Evolutionary conservation across 1,284 basidiomycete genomes (phyloP), one percentile per base, ranked within the genome.

Genomic region (Boletus coffeatus): DNA sequence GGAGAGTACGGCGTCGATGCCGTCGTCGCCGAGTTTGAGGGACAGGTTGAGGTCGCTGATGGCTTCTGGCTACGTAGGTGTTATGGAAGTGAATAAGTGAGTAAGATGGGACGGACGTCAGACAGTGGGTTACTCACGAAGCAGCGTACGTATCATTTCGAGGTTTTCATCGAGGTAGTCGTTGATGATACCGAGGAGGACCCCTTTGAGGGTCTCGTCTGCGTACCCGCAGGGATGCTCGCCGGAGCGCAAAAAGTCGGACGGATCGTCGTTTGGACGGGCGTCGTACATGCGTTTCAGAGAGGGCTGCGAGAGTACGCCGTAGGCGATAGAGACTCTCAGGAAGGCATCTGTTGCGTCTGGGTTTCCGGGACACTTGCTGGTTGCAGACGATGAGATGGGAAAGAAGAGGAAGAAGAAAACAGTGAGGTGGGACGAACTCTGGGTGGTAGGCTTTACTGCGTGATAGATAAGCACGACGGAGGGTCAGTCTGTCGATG

Each of bases 151-250:
- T 68, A 93, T 86, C 73, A 92, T 84, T 72, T 93, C 90, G 43
- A 94, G 78, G 73, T 94, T 92, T 7, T 91, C 92, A 64, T 93
- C 88, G 61, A 94, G 75, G 67, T 93, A 92, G 69, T 94, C 92
- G 68, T 85, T 88, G 69, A 93, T 85, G 9, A 92, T 86, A 37
- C 86, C 83, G 56, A 92, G 74, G 39, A 94, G 77, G 8, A 92
- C 90, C 61, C 84, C 81, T 58, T 87, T 81, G 61, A 94, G 84
- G 0, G 92, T 93, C 67, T 92, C 88, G 62, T 93, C 90, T 1
- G 88, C 85, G 65, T 83, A 77, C 29, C 78, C 77, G 21, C 77
- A 74, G 5, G 85, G 79, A 25, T 79, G 78, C 53, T 25, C 48
- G 0, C 83, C 21, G 0, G 84, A 71, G 11, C 81, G 75, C 67